phyloP scores from a whole-genome alignment of 202 grass and related monocot species.

The Hordeum pubiflorum region DNA sequence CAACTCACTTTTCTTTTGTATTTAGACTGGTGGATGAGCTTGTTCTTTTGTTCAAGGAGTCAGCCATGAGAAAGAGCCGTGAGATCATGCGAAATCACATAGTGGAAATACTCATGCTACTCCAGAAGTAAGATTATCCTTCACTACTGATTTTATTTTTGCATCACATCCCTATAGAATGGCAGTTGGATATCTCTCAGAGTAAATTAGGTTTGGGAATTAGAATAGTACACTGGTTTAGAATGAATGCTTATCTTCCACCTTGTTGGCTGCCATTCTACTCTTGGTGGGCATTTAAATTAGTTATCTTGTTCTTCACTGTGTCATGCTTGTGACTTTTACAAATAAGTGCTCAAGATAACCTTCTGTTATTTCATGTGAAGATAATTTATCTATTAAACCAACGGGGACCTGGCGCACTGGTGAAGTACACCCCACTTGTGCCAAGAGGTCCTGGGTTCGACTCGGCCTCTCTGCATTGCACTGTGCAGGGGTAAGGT shows the following conservation, averaged over 20 bases:
- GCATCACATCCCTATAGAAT: not conserved
- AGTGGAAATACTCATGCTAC: constrained; percentile 50
- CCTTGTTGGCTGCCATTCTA: not conserved
- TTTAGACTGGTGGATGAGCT: constrained; percentile 80
- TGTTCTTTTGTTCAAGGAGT: constrained; percentile 76
- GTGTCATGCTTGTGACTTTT: not conserved
- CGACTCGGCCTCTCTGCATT: too few relatives aligned
- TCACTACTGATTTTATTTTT: not conserved
- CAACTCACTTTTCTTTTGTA: not conserved
- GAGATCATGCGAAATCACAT: constrained; percentile 50
- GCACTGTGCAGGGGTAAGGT: too few relatives aligned
- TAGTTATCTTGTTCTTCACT: not conserved
- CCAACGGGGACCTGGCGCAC: not conserved
- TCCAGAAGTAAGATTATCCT: constrained; percentile 57
- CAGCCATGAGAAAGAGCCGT: constrained; percentile 49
- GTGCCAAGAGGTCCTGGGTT: too few relatives aligned
- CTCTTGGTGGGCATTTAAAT: not conserved
- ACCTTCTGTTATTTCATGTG: not conserved
- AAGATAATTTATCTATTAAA: not conserved
- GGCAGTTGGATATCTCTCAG: not conserved
- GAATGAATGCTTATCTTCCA: not conserved
- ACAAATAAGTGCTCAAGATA: not conserved
- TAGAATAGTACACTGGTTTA: not conserved
- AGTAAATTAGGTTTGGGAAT: not conserved
- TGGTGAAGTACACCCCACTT: too few relatives aligned